Evolutionary conservation across 768 basidiomycete genomes (phyloP), one percentile per base, ranked within the genome.

Genomic region (Suillus bovinus): DNA sequence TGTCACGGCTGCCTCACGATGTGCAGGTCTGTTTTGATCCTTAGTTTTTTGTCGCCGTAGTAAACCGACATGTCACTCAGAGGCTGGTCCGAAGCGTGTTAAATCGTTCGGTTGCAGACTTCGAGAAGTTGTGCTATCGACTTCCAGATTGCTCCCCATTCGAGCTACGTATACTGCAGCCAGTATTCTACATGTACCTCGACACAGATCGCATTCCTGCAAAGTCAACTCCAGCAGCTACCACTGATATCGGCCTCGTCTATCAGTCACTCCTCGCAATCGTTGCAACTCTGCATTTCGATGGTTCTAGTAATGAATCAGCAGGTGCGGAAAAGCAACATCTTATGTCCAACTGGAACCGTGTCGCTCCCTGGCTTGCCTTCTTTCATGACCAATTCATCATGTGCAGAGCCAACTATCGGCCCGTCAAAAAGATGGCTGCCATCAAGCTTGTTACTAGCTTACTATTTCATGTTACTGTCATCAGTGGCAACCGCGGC

Each of bases 51-150:
- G 20, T 11, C 20, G 11, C 31, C 20, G 9, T 52, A n/a, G n/a
- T n/a, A n/a, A 20, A 52, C 31, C 33, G 49, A 8, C 20, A 29
- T 20, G 17, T 52, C 41, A 20, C 2, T 53, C n/a, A 53, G 52
- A 34, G 6, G n/a, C 33, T 53, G 33, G 52, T 53, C 7, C 11
- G 22, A 13, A 20, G 52, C 14, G 52, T 53, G n/a, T 34, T 4
- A n/a, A 33, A 53, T 34, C 52, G 52, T 34, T 53, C 52, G 33
- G 33, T 53, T 13, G 52, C 52, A 53, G 52, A 22, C 33, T 53
- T 53, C 8, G 13, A 22, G 29, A 6, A 53, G 11, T 13, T 53
- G 33, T 53, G 52, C 5, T 3, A 34, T 13, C 31, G 31, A 53
- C 31, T 53, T 53, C 31, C 33, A 33, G 13, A 4, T 34, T 22